Evolutionary conservation across 2,329 filamentous ascomycete genomes (phyloP), one percentile per base, ranked within the genome.

Genomic region (Bipolaris oryzae): DNA sequence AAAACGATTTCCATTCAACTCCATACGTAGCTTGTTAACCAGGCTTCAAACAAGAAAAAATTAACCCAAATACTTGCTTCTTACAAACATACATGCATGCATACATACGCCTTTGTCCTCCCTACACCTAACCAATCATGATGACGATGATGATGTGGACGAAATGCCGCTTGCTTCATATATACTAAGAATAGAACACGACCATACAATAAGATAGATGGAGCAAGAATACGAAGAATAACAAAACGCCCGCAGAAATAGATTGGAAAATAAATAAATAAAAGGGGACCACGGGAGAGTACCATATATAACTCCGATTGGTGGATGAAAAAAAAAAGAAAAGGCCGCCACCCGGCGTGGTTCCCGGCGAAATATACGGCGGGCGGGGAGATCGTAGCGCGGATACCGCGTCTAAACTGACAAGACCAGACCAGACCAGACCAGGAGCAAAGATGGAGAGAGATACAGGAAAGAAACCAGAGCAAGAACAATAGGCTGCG

Each of bases 161-260:
- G n/a, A 3, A 28, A 51, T 51, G 49, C 48, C 48, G 49, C 49
- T 51, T 16, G 11, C 10, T 49, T 43, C 15, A 44, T 43, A 42
- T 20, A 20, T 21, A 35, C 28, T 6, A 15, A 25, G 25, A 44
- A 44, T 28, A 28, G 23, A 16, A 44, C 3, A 44, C n/a, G n/a
- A n/a, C n/a, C n/a, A n/a, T n/a, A n/a, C n/a, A n/a, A n/a, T n/a
- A n/a, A n/a, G n/a, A n/a, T n/a, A n/a, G n/a, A n/a, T n/a, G n/a
- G n/a, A n/a, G n/a, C n/a, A n/a, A n/a, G n/a, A n/a, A 44, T 3
- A 31, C 5, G 38, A 23, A 41, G 13, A 42, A 25, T 9, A 42
- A n/a, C 1, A 9, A 18, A 44, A 31, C 10, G 25, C n/a, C 15
- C 2, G 13, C 9, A 44, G 3, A 13, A 16, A 43, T 21, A 43